A percentile compares a stretch with the other conserved stretches of the same genome.
phyloP scores from a whole-genome alignment of 768 basidiomycete species.

The Xerocomus spinulosus region DNA sequence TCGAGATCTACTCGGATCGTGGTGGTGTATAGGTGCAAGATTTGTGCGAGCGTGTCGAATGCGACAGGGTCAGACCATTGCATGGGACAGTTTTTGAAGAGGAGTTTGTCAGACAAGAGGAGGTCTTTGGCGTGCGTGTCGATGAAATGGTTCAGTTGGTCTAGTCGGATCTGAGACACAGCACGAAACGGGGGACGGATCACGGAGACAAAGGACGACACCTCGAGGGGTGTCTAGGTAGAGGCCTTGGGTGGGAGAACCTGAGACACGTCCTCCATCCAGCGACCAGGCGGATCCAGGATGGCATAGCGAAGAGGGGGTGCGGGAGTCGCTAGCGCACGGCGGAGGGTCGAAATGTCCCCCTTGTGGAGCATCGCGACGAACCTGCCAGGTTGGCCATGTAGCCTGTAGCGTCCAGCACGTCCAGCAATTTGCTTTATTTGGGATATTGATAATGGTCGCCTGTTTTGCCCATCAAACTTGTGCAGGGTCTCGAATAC shows the following conservation, averaged over 20 bases:
- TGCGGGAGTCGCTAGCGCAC: slow-evolving; percentile 50
- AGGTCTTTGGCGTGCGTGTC: slow-evolving; percentile 37
- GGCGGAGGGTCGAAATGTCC: slow-evolving; percentile 58
- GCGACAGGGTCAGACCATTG: slow-evolving; percentile 22
- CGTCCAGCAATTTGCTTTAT: slow-evolving; percentile 94
- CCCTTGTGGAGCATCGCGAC: slow-evolving; percentile 64
- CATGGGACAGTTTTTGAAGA: slow-evolving; percentile 47
- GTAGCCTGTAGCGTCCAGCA: slow-evolving; percentile 83
- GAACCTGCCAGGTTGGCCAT: slow-evolving; percentile 52
- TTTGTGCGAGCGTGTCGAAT: slow-evolving; percentile 16
- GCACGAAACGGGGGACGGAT: slow-evolving; percentile 44
- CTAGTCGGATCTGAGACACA: slow-evolving; percentile 19
- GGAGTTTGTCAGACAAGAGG: slow-evolving; percentile 40
- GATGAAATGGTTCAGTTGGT: slow-evolving; percentile 39
- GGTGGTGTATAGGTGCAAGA: slow-evolving; percentile 34
- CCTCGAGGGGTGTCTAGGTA: slow-evolving; percentile 43
- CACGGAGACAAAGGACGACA: slow-evolving; percentile 44
- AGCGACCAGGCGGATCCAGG: slow-evolving; percentile 31
- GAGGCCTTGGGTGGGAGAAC: slow-evolving; percentile 43
- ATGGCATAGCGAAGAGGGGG: slow-evolving; percentile 50
- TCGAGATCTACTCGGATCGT: slow-evolving; percentile 20
- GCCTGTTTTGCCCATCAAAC: slow-evolving; percentile 46
- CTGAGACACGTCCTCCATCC: slow-evolving; percentile 28
- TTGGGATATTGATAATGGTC: slow-evolving; percentile 61
- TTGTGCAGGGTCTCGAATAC: slow-evolving; percentile 73